phyloP scores from a whole-genome alignment of 202 grass and related monocot genomes.

The Panicum hallii region DNA sequence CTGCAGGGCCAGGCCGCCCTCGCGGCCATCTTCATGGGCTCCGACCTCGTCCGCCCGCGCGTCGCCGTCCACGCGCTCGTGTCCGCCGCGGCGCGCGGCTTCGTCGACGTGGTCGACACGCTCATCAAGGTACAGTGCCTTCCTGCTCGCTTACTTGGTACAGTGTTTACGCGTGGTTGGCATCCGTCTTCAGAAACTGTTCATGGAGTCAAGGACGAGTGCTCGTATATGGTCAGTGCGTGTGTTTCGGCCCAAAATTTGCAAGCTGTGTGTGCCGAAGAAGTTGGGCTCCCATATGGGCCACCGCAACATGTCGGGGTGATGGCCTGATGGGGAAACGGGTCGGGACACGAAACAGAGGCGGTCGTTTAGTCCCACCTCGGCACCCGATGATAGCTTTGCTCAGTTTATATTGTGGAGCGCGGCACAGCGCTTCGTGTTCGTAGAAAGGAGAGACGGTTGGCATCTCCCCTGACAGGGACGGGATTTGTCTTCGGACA shows the following conservation, averaged over 20 bases:
- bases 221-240: not conserved
- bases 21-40: constrained; percentile 76
- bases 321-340: no score
- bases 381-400: rapidly evolving
- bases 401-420: not conserved
- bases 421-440: rapidly evolving
- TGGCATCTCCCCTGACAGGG: constrained; percentile 89
- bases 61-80: constrained; percentile 82
- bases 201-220: no score
- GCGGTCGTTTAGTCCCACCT: constrained; percentile 50
- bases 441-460: constrained; percentile 87
- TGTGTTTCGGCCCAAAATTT: not conserved
- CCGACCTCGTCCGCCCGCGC: constrained; percentile 80
- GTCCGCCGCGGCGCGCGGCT: constrained; percentile 72
- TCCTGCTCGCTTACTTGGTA: not conserved
- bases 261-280: not conserved
- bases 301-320: not conserved
- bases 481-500: constrained; percentile 62
- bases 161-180: not conserved
- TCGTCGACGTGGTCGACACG: constrained; percentile 79
- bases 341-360: not conserved
- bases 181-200: not conserved
- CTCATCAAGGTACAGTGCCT: constrained; percentile 66
- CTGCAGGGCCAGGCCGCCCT: constrained; percentile 70
- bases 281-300: constrained; percentile 1